Evolutionary conservation across 306 rosid species (phyloP), one percentile per base, ranked within the genome.

Genomic region (Citrullus amarus): DNA sequence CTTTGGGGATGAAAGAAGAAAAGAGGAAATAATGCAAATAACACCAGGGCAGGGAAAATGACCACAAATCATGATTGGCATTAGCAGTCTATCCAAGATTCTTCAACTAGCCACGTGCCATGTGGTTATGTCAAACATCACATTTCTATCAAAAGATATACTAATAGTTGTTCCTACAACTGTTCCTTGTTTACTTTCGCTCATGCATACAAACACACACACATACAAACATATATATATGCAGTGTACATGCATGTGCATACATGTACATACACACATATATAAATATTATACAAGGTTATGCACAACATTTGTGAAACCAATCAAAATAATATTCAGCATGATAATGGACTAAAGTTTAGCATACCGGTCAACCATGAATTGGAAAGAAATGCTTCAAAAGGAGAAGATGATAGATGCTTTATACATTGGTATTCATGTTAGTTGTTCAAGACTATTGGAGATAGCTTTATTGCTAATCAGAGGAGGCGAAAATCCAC

Each of bases 1-100:
- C 68, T 81, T 76, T 65, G 75, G 59, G 76, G 71, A 78, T 76
- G 34, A 12, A 84, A 78, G 79, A 14, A 22, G 5, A 70, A 46
- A 22, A 70, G 12, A 43, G 17, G 32, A 25, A 18, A 68, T 14
- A 69, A 69, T 5, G 36, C 75, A 43, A 43, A 69, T 11, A 66
- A 44, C 34, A 68, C 75, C 9, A 69, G 17, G 36, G 11, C 9
- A 3, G 55, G n/a, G 41, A 39, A 69, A 69, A 69, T 10, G n/a
- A 67, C 53, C 74, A 67, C 73, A 66, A 66, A 39, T 39, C 51
- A 67, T n/a, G 50, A 22, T 11, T 68, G 34, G 75, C 17, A 68
- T n/a, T 63, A 63, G 48, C 14, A 36, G 22, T 38, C 71, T 65
- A 65, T 65, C 46, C 67, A 25, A 25, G 67, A 61, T 61, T 61